These are phyloP conservation scores for Pelargonium nanum DNA, from an alignment of 345 rosid genomes.

Conservation along the genomic window DNA sequence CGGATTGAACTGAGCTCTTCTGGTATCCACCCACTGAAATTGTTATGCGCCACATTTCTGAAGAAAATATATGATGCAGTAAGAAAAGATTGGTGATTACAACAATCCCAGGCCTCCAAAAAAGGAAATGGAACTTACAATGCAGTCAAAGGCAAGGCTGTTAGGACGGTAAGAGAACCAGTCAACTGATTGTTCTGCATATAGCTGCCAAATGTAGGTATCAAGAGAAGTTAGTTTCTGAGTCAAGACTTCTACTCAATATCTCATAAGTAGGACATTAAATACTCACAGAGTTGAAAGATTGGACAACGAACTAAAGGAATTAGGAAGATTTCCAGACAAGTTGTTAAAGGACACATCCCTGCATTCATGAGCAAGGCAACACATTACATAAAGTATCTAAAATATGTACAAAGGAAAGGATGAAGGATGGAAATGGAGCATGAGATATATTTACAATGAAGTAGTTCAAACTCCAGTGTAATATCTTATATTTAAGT, in stretches of 20 bases:
- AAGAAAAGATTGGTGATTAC: conserved; percentile 3
- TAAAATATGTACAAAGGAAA: conserved; percentile 4
- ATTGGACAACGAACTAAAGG: conserved; percentile 56
- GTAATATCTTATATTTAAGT: too few species aligned
- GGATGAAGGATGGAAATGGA: background rate
- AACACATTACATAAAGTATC: background rate
- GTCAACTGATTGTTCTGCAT: conserved; percentile 85
- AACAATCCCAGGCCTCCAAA: background rate
- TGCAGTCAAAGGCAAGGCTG: conserved; percentile 51
- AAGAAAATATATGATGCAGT: conserved; percentile 12
- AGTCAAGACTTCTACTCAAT: background rate
- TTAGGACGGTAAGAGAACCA: conserved; percentile 64
- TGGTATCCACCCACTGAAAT: conserved; percentile 89
- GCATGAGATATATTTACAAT: too few species aligned
- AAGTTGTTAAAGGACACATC: conserved; percentile 91
- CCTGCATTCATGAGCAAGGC: conserved; percentile 32
- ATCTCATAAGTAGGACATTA: conserved; percentile 11
- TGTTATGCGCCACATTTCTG: conserved; percentile 91
- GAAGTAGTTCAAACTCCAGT: too few species aligned
- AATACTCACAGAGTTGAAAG: conserved; percentile 68
- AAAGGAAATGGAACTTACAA: conserved; percentile 48
- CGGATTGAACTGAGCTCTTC: conserved; percentile 52
- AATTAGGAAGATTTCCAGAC: conserved; percentile 79
- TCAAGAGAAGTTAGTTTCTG: conserved; percentile 6
- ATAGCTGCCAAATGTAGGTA: conserved; percentile 44